These are phyloP conservation scores for Cordyceps pruinosa DNA, from an alignment of 2,329 filamentous ascomycete genomes.

Conservation along the genomic window DNA sequence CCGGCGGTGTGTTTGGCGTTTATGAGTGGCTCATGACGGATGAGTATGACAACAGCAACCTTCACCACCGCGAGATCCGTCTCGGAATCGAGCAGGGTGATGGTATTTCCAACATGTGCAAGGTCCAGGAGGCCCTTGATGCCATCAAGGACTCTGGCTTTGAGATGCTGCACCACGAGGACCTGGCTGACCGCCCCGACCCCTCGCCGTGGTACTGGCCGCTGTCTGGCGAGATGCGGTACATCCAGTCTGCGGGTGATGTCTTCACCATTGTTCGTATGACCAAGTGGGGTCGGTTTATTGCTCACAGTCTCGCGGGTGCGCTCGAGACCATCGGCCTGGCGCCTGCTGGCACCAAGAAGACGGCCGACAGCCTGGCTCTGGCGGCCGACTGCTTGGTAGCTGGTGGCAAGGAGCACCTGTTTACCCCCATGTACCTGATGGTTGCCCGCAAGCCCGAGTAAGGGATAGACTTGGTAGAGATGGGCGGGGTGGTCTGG, in stretches of 20 bases:
- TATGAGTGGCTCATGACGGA: constrained; percentile 98
- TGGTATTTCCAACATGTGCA: constrained; percentile 93
- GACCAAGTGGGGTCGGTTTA: constrained; percentile 68
- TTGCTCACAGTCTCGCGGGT: constrained; percentile 67
- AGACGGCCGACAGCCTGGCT: constrained; percentile 78
- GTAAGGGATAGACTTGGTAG: neutral
- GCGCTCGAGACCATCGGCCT: constrained; percentile 62
- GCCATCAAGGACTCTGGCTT: constrained; percentile 85
- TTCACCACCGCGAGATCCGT: constrained; percentile 76
- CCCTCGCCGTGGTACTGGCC: constrained; percentile 85
- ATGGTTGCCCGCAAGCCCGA: constrained; percentile 82
- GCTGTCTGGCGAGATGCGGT: constrained; percentile 68
- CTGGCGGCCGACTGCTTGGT: constrained; percentile 73
- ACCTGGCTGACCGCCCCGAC: constrained; percentile 50
- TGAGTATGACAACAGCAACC: constrained; percentile 79
- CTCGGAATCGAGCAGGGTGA: constrained; percentile 88
- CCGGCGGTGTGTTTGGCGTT: constrained; percentile 87
- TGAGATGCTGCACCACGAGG: constrained; percentile 48
- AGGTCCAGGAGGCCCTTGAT: constrained; percentile 65
- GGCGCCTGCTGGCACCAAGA: constrained; percentile 72
- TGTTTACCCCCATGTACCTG: constrained; percentile 94
- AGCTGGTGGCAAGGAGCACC: constrained; percentile 70
- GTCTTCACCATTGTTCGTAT: constrained; percentile 72
- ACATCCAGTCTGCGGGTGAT: constrained; percentile 68
- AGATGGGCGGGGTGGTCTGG: neutral